Conservation (phyloP, 2,329 filamentous ascomycete species). For the Penicillium polonicum region DNA sequence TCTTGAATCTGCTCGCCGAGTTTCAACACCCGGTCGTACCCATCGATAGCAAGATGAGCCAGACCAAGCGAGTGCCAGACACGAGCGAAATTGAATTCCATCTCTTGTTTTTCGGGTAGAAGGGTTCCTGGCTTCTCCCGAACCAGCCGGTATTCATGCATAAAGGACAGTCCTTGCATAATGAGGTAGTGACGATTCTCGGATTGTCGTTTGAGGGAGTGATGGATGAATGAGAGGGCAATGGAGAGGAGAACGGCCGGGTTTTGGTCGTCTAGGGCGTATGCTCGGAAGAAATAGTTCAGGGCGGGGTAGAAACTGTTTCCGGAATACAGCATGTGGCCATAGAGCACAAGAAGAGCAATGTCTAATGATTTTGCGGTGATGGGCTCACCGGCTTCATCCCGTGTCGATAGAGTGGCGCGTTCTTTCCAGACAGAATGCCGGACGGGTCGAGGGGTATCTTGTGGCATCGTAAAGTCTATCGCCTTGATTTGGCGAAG, state of each 20-base stretch:
- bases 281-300: conserved; percentile 80
- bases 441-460: conserved; percentile 39
- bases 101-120: conserved; percentile 63
- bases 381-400: conserved; percentile 38
- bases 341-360: conserved; percentile 81
- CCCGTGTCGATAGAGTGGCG: conserved; percentile 40
- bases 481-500: conserved; percentile 87
- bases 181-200: conserved; percentile 88
- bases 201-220: conserved; percentile 82
- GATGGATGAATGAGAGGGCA: conserved; percentile 81
- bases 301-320: conserved; percentile 80
- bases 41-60: conserved; percentile 67
- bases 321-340: conserved; percentile 81
- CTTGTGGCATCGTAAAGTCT: conserved; percentile 65
- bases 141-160: conserved; percentile 69
- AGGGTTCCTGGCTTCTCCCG: conserved; percentile 48
- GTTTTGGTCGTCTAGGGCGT: conserved; percentile 71
- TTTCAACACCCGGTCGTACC: conserved; percentile 63
- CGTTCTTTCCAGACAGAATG: conserved; percentile 46
- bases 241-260: conserved; percentile 77
- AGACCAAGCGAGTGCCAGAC: conserved; percentile 75
- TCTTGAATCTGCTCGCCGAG: conserved; percentile 49
- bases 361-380: conserved; percentile 63
- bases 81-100: conserved; percentile 76
- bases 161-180: conserved; percentile 77